phyloP scores from a whole-genome alignment of 2,329 filamentous ascomycete genomes.

The Daldinia sp. region DNA sequence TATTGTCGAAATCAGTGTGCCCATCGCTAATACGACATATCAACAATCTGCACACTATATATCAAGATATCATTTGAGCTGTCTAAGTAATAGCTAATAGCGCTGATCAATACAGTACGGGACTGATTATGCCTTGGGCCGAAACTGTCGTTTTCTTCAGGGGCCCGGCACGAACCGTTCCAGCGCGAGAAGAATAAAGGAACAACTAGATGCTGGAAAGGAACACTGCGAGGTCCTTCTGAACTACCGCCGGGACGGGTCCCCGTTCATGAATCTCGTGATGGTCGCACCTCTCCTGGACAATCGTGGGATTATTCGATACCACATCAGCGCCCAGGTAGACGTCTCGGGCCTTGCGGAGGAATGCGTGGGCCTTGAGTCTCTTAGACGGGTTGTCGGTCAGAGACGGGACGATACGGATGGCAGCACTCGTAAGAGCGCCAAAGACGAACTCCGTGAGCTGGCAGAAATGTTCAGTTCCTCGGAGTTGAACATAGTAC shows the following conservation, averaged over 20 bases:
- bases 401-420: slow-evolving; percentile 40
- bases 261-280: slow-evolving; percentile 81
- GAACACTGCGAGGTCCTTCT: slow-evolving; percentile 81
- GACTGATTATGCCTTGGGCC: neutral
- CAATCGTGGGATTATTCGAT: slow-evolving; percentile 73
- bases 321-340: slow-evolving; percentile 78
- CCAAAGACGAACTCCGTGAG: slow-evolving; percentile 72
- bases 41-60: no score
- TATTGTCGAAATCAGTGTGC: no score
- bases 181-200: slow-evolving; percentile 67
- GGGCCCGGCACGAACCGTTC: neutral
- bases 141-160: neutral
- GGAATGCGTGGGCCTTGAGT: slow-evolving; percentile 74
- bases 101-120: neutral
- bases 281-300: slow-evolving; percentile 80
- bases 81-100: neutral
- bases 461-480: slow-evolving; percentile 78
- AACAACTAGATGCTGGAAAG: slow-evolving; percentile 71
- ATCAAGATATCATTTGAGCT: no score
- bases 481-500: slow-evolving; percentile 73
- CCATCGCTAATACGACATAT: neutral
- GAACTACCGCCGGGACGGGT: slow-evolving; percentile 82
- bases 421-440: neutral
- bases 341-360: slow-evolving; percentile 77
- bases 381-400: slow-evolving; percentile 63